phyloP scores from a whole-genome alignment of 1,284 basidiomycete species.

The Rhodotorula glutinis region DNA sequence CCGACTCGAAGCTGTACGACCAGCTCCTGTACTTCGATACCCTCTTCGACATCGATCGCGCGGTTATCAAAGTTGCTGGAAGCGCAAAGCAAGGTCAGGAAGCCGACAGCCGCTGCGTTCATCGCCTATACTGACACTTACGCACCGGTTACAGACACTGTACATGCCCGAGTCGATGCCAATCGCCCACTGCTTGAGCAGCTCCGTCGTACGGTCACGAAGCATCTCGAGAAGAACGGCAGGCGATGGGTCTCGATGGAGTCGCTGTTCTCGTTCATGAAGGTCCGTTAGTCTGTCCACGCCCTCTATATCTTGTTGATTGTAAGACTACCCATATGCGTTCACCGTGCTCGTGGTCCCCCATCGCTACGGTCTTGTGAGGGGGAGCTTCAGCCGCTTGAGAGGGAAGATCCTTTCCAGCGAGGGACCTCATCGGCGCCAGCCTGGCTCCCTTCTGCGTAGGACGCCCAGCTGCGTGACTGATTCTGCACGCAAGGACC shows the following conservation, averaged over 20 bases:
- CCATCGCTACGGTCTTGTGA: no score
- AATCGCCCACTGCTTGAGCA: slow-evolving; percentile 58
- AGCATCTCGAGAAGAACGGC: slow-evolving; percentile 77
- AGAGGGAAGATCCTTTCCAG: no score
- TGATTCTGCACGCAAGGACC: no score
- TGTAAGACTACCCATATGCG: background rate
- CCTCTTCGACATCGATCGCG: slow-evolving; percentile 72
- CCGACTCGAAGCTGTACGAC: slow-evolving; percentile 76
- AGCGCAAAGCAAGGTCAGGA: slow-evolving; percentile 56
- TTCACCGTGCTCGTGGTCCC: background rate
- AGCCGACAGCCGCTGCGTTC: background rate
- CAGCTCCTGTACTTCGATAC: slow-evolving; percentile 77
- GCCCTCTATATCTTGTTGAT: background rate
- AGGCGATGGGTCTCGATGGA: slow-evolving; percentile 80
- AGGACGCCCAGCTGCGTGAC: no score
- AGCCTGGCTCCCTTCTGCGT: no score
- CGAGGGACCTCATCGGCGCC: no score
- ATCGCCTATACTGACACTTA: background rate
- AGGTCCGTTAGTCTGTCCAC: slow-evolving; percentile 1
- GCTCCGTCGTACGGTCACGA: slow-evolving; percentile 63
- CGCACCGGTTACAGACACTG: slow-evolving; percentile 53
- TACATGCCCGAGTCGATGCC: slow-evolving; percentile 52
- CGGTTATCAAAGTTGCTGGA: slow-evolving; percentile 55
- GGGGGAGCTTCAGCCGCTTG: no score
- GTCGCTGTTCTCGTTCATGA: slow-evolving; percentile 64